Conservation (phyloP, 306 rosid genomes). For the peach (Prunus persica) region Prunus_persica_NCBIv2 NC_034012.1:10587001-10587500, state of each 20-base stretch:
- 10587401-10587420: conserved; percentile 55
- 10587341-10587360: conserved; percentile 67
- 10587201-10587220: conserved; percentile 13
- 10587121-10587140: neutral
- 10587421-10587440: conserved; percentile 67
- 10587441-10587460: conserved; percentile 41
- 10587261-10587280: conserved; percentile 67
- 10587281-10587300: conserved; percentile 56
- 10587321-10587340: conserved; percentile 57
- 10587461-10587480: neutral
- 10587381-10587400: conserved; percentile 68
- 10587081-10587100: neutral
- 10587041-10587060: neutral
- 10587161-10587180: neutral
- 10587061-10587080: neutral
- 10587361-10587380: conserved; percentile 62
- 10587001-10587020: neutral
- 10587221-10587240: neutral
- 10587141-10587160: neutral
- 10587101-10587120: neutral
- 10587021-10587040: neutral
- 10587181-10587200: neutral
- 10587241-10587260: neutral
- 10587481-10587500: neutral
- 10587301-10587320: conserved; percentile 46